These are phyloP conservation scores for Rusavskia elegans DNA, from an alignment of 495 filamentous ascomycete species.

Conservation along the genomic window DNA sequence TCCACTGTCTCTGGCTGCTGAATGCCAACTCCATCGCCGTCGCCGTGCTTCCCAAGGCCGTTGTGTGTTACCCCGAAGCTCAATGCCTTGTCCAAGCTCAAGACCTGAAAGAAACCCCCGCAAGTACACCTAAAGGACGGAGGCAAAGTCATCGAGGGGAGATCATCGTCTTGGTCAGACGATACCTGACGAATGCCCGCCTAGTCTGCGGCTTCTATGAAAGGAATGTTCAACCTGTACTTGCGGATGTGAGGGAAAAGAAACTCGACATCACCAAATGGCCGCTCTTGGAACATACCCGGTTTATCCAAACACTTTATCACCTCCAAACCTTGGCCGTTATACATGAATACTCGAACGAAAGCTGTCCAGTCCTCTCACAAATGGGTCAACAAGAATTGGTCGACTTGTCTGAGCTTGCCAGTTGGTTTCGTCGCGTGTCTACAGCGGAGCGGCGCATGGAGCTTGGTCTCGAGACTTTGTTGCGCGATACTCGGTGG, in stretches of 20 bases:
- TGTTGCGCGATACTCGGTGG: background rate
- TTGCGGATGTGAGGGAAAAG: background rate
- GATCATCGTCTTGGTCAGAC: background rate
- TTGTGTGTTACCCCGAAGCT: background rate
- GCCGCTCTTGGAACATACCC: background rate
- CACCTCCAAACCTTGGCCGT: background rate
- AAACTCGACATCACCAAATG: background rate
- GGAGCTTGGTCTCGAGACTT: background rate
- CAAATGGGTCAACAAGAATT: background rate
- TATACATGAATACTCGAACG: background rate
- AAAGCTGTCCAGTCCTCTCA: background rate
- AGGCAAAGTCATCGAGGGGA: background rate
- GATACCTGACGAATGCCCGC: background rate
- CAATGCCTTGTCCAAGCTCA: background rate
- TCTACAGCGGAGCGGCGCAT: background rate
- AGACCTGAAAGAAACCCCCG: background rate
- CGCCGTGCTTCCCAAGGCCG: background rate
- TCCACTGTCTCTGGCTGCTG: background rate
- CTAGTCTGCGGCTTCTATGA: background rate
- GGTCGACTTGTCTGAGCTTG: background rate
- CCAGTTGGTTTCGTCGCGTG: background rate
- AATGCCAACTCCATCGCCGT: background rate
- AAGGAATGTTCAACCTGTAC: background rate
- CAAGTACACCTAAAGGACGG: background rate
- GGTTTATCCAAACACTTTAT: background rate